Conservation (phyloP, 805 yeast species). For the Cephaloascus albidus region DNA sequence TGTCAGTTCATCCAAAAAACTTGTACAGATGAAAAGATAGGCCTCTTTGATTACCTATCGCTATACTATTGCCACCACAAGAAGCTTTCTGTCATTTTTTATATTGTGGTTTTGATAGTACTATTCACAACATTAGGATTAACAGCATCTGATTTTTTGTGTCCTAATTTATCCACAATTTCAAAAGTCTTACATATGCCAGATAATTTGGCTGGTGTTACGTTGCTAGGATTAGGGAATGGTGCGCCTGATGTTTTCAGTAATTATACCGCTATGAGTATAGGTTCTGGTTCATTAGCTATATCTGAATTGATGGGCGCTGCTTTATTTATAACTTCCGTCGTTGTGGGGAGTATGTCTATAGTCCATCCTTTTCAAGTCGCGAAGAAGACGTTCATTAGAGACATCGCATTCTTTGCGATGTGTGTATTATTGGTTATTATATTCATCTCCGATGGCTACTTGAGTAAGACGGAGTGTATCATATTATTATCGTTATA, state of each 20-base stretch:
- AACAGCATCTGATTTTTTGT: slow-evolving; percentile 73
- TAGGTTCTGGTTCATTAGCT: slow-evolving; percentile 69
- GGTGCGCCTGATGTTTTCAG: slow-evolving; percentile 87
- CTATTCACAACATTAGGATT: slow-evolving; percentile 61
- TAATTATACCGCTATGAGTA: slow-evolving; percentile 72
- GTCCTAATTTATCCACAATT: slow-evolving; percentile 67
- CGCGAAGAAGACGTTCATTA: slow-evolving; percentile 36
- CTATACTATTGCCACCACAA: slow-evolving; percentile 1
- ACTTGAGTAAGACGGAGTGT: slow-evolving; percentile 47
- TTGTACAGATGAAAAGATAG: slow-evolving; percentile 22
- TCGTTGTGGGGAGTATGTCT: slow-evolving; percentile 75
- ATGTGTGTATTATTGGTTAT: slow-evolving; percentile 39
- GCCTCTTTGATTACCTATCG: slow-evolving; percentile 25
- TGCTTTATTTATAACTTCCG: slow-evolving; percentile 70
- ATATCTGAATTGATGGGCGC: slow-evolving; percentile 90
- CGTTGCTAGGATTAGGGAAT: slow-evolving; percentile 84
- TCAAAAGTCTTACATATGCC: slow-evolving; percentile 55
- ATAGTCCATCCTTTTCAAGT: slow-evolving; percentile 47
- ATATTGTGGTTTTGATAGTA: slow-evolving; percentile 18
- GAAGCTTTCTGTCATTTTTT: slow-evolving; percentile 3
- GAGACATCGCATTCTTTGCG: slow-evolving; percentile 55
- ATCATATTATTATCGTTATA: slow-evolving; percentile 47
- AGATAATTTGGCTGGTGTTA: slow-evolving; percentile 77
- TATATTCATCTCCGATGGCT: slow-evolving; percentile 45
- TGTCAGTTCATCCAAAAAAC: slow-evolving; percentile 25